These are phyloP conservation scores for Tremella fuciformis DNA, from an alignment of 768 basidiomycete genomes.

Conservation along the genomic window DNA sequence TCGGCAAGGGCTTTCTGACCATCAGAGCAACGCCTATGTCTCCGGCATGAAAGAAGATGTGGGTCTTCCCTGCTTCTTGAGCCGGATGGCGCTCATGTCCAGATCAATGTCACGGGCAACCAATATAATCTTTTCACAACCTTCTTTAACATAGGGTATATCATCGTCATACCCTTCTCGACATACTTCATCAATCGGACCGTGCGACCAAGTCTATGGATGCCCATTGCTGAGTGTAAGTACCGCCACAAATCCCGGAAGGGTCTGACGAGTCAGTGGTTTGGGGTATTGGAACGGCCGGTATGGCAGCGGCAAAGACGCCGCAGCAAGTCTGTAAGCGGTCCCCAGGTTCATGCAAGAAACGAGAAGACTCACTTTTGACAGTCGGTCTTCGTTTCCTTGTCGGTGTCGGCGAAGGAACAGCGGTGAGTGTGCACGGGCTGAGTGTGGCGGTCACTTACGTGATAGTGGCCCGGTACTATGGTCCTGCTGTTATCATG, in stretches of 20 bases:
- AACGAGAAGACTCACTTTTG: neutral
- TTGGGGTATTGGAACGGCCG: constrained; percentile 14
- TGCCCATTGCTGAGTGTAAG: constrained; percentile 13
- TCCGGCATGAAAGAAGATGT: constrained; percentile 22
- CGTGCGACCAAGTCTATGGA: constrained; percentile 16
- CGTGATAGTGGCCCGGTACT: neutral
- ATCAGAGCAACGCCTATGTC: constrained; percentile 4
- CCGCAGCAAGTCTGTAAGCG: constrained; percentile 7
- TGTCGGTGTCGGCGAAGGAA: constrained; percentile 15
- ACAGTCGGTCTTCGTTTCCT: constrained; percentile 11
- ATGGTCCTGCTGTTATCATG: constrained; percentile 10
- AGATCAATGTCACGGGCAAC: constrained; percentile 7
- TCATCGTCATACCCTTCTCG: constrained; percentile 16
- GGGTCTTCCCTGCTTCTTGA: neutral
- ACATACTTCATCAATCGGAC: constrained; percentile 11
- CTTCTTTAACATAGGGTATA: constrained; percentile 18
- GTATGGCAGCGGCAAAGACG: constrained; percentile 10
- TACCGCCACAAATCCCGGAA: neutral
- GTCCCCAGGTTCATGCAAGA: neutral
- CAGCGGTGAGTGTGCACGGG: constrained; percentile 9
- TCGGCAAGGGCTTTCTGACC: neutral
- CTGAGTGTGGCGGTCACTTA: neutral
- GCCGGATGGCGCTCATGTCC: neutral
- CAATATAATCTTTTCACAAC: constrained; percentile 16
- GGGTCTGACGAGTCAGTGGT: constrained; percentile 1